phyloP scores from a whole-genome alignment of 1,284 basidiomycete species.

The Neolentinus lepideus region DNA sequence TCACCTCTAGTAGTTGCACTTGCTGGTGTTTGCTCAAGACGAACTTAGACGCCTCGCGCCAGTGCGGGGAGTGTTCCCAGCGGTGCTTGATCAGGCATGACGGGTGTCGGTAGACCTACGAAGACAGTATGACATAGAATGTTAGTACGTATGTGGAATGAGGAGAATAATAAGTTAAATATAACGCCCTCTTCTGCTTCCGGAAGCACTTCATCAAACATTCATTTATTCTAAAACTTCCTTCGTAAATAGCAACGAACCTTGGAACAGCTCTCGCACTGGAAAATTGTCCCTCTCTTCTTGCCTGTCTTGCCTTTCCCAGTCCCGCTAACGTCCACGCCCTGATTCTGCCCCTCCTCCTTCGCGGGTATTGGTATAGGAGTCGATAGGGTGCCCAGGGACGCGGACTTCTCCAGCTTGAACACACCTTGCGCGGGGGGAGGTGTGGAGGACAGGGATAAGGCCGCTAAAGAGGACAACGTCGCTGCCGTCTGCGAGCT shows the following conservation, averaged over 20 bases:
- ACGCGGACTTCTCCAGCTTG: slow-evolving; percentile 16
- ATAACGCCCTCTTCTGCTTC: no score
- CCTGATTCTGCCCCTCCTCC: slow-evolving; percentile 13
- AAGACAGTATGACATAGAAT: slow-evolving; percentile 6
- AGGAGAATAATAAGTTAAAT: not conserved
- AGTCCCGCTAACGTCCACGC: not conserved
- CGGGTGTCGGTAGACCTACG: slow-evolving; percentile 87
- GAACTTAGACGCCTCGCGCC: slow-evolving; percentile 94
- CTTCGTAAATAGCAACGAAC: no score
- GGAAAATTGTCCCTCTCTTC: slow-evolving; percentile 81
- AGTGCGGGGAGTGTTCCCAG: slow-evolving; percentile 97
- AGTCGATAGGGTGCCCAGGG: slow-evolving; percentile 6
- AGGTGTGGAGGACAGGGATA: slow-evolving; percentile 48
- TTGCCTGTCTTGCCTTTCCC: slow-evolving; percentile 35
- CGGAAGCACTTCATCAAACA: no score
- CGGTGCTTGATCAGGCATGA: slow-evolving; percentile 95
- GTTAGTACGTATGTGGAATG: not conserved
- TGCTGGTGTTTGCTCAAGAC: slow-evolving; percentile 96
- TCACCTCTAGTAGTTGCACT: slow-evolving; percentile 90
- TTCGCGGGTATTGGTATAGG: slow-evolving; percentile 14
- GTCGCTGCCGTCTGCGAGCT: slow-evolving; percentile 41
- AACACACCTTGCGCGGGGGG: slow-evolving; percentile 19
- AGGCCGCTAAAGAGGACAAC: slow-evolving; percentile 35
- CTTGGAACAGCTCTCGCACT: slow-evolving; percentile 91
- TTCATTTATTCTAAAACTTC: no score